Conservation (phyloP, 2,329 filamentous ascomycete genomes). For the Alternaria ethzedia region DNA sequence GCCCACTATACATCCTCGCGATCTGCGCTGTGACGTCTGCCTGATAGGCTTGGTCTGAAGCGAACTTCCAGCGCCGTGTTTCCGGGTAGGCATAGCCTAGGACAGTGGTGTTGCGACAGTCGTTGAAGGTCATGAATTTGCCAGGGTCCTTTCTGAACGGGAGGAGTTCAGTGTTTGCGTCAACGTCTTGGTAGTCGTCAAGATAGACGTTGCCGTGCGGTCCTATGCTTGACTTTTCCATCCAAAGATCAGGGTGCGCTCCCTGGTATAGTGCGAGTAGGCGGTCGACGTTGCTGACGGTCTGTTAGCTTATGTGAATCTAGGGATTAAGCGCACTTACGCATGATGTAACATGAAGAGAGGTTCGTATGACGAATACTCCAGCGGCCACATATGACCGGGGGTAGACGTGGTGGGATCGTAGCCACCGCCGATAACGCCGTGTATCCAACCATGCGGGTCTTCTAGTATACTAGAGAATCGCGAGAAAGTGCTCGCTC, state of each 20-base stretch:
- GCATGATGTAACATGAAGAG: conserved; percentile 55
- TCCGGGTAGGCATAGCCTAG: conserved; percentile 47
- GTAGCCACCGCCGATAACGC: conserved; percentile 54
- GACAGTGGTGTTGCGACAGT: conserved; percentile 27
- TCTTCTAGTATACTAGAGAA: conserved; percentile 47
- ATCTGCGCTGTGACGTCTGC: conserved; percentile 21
- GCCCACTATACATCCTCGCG: conserved; percentile 28
- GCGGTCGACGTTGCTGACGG: conserved; percentile 43
- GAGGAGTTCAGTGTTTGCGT: conserved; percentile 54
- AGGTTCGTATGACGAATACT: conserved; percentile 78
- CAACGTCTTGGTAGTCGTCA: conserved; percentile 48
- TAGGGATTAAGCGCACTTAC: conserved; percentile 34
- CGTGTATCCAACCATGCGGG: conserved; percentile 39
- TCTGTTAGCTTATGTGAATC: neutral
- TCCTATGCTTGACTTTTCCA: conserved; percentile 55
- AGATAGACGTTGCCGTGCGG: conserved; percentile 48
- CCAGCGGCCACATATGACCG: conserved; percentile 75
- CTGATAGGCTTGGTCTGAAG: conserved; percentile 16
- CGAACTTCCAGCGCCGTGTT: conserved; percentile 35
- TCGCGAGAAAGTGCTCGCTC: conserved; percentile 11
- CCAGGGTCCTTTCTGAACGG: conserved; percentile 36
- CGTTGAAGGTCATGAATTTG: conserved; percentile 41
- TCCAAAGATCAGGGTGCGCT: conserved; percentile 71
- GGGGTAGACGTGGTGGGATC: conserved; percentile 21
- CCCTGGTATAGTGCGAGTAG: conserved; percentile 77